These are phyloP conservation scores for Halenospora varia DNA, from an alignment of 495 filamentous ascomycete species.

Conservation along the genomic window DNA sequence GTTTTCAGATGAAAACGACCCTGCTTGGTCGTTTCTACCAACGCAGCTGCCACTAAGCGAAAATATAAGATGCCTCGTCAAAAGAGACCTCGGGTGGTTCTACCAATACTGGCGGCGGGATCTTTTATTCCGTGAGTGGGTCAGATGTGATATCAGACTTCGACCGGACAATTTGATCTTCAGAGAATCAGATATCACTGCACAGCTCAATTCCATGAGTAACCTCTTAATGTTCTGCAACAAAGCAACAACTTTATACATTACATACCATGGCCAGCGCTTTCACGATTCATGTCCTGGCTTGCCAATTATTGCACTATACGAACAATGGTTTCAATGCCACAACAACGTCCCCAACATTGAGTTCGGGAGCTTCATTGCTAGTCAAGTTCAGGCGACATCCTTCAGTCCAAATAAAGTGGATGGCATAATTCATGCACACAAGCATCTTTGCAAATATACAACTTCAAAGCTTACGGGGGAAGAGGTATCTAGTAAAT, in stretches of 20 bases:
- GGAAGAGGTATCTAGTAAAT: background rate
- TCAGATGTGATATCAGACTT: background rate
- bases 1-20: too few relatives aligned
- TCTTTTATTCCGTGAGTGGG: background rate
- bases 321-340: background rate
- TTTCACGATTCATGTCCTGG: background rate
- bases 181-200: background rate
- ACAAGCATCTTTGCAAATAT: background rate
- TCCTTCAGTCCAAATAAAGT: background rate
- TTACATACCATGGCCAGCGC: background rate
- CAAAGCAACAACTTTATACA: background rate
- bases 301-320: background rate
- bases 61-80: too few relatives aligned
- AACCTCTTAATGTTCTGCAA: background rate
- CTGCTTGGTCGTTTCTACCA: too few relatives aligned
- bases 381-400: background rate
- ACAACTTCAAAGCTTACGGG: background rate
- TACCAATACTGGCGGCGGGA: background rate
- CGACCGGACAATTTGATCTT: background rate
- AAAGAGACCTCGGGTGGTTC: background rate
- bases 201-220: background rate
- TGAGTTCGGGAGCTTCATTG: background rate
- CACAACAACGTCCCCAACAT: background rate
- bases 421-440: background rate
- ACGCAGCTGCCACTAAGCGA: background rate